Base-by-base conservation (phyloP, 2,329 filamentous ascomycete species). In the Monosporascus sp. region DNA sequence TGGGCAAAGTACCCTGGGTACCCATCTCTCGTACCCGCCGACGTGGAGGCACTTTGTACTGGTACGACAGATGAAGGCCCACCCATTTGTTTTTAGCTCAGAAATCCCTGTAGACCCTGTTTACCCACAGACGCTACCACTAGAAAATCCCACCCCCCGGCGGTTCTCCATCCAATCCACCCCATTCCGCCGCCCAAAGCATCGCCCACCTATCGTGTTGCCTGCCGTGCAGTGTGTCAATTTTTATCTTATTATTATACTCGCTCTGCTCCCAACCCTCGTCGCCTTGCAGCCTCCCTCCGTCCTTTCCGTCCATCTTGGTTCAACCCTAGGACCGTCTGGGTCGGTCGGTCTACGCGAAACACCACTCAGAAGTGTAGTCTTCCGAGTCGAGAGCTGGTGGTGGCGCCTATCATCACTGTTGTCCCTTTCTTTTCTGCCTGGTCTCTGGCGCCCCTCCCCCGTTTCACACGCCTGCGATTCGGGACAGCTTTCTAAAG, bases 201-300 rank as follows among this genome's bases (percentile, higher is more conserved):
- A 17, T 46, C 40, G 40, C 40, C 40, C 40, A 43, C 40, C 40
- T 24, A 43, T 14, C 7, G 19, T 43, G 40, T 20, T 14, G 40
- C 11, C 31, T 14, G n/a, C 14, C 31, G 9, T 34, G 31, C 11
- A 5, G 40, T 20, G 2, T 20, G 7, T 14, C 8, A 26, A 6
- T 22, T 46, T 26, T 46, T 46, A 46, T 46, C 14, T 34, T 46
- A 44, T 19, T 44, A 46, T 46, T 46, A 46, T 46, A 27, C 14
- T 26, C 24, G 24, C 59, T 54, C 55, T 34, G 22, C 53, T 44
- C 22, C 50, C 51, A 48, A 44, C 53, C 60, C 47, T 54, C 51
- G 48, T 49, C 53, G 47, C 55, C 49, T 52, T 52, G 53, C 52
- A 55, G 46, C 55, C 58, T 59, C 56, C 50, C 51, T 38, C 49